Evolutionary conservation across 2,329 filamentous ascomycete genomes (phyloP), one percentile per base, ranked within the genome.

Genomic region (Magnaporthiopsis incrustans): DNA sequence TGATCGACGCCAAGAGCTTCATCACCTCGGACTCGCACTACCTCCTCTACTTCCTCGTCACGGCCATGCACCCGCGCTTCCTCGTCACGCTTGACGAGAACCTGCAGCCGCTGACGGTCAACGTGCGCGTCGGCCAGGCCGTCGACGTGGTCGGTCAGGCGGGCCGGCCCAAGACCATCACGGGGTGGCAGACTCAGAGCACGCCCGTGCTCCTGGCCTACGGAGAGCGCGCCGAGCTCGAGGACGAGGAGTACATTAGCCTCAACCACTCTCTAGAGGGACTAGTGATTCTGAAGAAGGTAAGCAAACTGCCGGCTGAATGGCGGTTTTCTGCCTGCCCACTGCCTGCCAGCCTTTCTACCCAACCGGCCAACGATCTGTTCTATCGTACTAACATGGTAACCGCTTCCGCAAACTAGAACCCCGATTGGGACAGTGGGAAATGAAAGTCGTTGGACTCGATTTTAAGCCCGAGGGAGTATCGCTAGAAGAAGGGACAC

Each of bases 151-250:
- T 99, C 57, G 96, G 95, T 62, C 95, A 98, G 77, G 95, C 96
- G 15, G 95, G 95, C 74, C 86, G 94, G 67, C 95, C 95, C 69
- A 98, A 99, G 88, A 99, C 95, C 2, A 99, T 99, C 72, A 99
- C 95, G 12, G 95, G 95, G 63, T 99, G 95, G 95, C 95, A 99
- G 79, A 99, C 95, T 69, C 95, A 99, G 82, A 97, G 91, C 80
- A 99, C 95, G n/a, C 95, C 95, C 0, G 95, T 99, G 60, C 81
- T 99, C 65, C 81, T 99, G 71, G 89, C 91, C n/a, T 89, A 97
- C 73, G 95, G 96, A 35, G 95, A 99, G 81, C 85, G 96, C 71
- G 95, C 95, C 12, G 95, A 99, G 81, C 81, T 99, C 62, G 95
- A 99, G 77, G 95, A 99, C 72, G 95, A 99, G 79, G 89, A 99